Percentiles rank a stretch among this genome's conserved stretches.
These are phyloP conservation scores for Colletotrichum sp. DNA, from an alignment of 2,329 filamentous ascomycete species.

Conservation along the genomic window DNA sequence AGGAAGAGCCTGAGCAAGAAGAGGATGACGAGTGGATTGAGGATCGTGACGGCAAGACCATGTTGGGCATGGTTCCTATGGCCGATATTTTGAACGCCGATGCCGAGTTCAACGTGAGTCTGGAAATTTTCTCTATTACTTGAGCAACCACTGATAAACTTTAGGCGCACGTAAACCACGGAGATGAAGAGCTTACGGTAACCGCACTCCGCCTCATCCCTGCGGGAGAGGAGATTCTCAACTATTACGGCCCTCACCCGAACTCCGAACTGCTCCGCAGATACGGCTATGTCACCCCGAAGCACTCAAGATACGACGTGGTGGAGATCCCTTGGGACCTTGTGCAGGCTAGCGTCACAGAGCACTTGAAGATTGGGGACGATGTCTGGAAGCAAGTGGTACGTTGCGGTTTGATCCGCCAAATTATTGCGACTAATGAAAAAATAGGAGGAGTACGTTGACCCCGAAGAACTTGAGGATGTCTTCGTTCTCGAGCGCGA, in stretches of 20 bases:
- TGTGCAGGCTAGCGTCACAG: slow-evolving; percentile 52
- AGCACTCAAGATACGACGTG: slow-evolving; percentile 81
- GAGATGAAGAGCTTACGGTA: slow-evolving; percentile 67
- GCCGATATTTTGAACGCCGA: slow-evolving; percentile 91
- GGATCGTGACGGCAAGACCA: slow-evolving; percentile 60
- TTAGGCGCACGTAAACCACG: slow-evolving; percentile 60
- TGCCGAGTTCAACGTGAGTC: slow-evolving; percentile 78
- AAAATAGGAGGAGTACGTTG: slow-evolving; percentile 45
- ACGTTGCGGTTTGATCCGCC: slow-evolving; percentile 32
- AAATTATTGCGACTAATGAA: slow-evolving; percentile 24
- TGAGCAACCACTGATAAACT: not conserved
- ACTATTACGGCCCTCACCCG: slow-evolving; percentile 87
- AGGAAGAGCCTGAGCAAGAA: slow-evolving; percentile 63
- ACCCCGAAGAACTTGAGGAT: slow-evolving; percentile 75
- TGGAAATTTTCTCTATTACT: fast-evolving
- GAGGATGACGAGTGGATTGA: slow-evolving; percentile 70
- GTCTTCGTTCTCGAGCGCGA: slow-evolving; percentile 72
- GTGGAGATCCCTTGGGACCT: slow-evolving; percentile 74
- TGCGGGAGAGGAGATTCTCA: slow-evolving; percentile 79
- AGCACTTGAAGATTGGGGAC: slow-evolving; percentile 41
- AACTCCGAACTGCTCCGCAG: slow-evolving; percentile 82
- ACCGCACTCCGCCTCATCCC: slow-evolving; percentile 72
- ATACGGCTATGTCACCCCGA: slow-evolving; percentile 85
- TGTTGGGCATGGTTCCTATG: slow-evolving; percentile 89
- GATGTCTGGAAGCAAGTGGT: slow-evolving; percentile 47